Percentiles rank a stretch among this genome's conserved stretches.
Evolutionary conservation across 306 rosid genomes (phyloP).

Genomic region (Purshia tridentata): DNA sequence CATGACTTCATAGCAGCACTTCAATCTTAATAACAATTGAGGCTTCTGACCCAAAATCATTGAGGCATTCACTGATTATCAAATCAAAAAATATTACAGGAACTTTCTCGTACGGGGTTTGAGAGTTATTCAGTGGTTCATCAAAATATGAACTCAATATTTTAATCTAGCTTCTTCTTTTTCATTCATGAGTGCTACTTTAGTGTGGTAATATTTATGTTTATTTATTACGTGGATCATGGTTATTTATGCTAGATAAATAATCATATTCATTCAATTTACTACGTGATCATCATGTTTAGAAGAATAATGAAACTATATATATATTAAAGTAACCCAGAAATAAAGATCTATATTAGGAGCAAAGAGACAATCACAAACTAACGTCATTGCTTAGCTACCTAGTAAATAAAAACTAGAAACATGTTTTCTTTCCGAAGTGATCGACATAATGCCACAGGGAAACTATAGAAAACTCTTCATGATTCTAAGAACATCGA

Average conservation of each 20-base stretch:
- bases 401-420: neutral
- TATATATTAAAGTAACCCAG: neutral
- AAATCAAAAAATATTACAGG: neutral
- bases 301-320: neutral
- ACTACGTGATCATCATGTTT: constrained; percentile 12
- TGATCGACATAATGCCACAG: neutral
- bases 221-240: too few relatives aligned
- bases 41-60: neutral
- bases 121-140: neutral
- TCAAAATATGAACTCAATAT: constrained; percentile 3
- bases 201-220: too few relatives aligned
- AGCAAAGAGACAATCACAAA: neutral
- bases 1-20: neutral
- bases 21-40: neutral
- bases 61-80: too few relatives aligned
- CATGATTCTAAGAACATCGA: neutral
- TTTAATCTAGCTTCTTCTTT: neutral
- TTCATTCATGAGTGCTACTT: neutral
- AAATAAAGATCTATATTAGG: neutral
- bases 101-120: neutral
- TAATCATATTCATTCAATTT: too few relatives aligned
- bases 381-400: constrained; percentile 22
- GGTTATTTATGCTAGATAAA: too few relatives aligned
- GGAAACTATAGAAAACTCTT: neutral
- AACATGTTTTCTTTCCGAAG: neutral